Percentiles rank a stretch among this genome's conserved stretches.
phyloP scores from a whole-genome alignment of 176 grass and related monocot genomes.

The Bonia amplexicaulis region DNA sequence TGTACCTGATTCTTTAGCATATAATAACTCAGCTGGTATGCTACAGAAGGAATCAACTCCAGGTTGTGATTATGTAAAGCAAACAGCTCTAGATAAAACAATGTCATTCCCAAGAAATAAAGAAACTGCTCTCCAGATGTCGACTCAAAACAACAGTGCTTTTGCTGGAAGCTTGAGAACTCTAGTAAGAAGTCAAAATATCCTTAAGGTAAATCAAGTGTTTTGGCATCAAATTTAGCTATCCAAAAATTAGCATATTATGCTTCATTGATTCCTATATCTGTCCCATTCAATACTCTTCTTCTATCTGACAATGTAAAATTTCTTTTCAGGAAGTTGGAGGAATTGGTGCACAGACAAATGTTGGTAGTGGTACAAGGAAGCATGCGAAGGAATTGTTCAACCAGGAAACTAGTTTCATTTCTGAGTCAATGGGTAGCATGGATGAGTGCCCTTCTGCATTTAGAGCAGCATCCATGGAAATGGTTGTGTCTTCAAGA shows the following conservation, averaged over 20 bases:
- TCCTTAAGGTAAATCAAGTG: constrained; percentile 34
- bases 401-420: constrained; percentile 67
- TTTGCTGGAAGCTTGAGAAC: constrained; percentile 12
- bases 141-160: constrained; percentile 18
- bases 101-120: constrained; percentile 35
- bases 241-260: not conserved
- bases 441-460: constrained; percentile 25
- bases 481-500: constrained; percentile 65
- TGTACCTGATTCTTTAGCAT: constrained; percentile 36
- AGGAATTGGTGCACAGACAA: constrained; percentile 14
- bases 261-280: not conserved
- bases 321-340: constrained; percentile 45
- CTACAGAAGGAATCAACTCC: constrained; percentile 24
- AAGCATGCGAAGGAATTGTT: constrained; percentile 55
- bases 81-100: constrained; percentile 27
- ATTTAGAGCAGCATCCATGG: constrained; percentile 39
- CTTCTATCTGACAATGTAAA: constrained; percentile 3
- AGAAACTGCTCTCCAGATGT: constrained; percentile 21
- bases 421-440: constrained; percentile 77
- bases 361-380: constrained; percentile 32
- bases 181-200: constrained; percentile 26
- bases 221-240: not conserved
- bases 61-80: constrained; percentile 36
- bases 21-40: constrained; percentile 2
- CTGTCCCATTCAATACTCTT: not conserved